Evolutionary conservation across 2,329 filamentous ascomycete genomes (phyloP).

Genomic region (Colletotrichum spaethianum): DNA sequence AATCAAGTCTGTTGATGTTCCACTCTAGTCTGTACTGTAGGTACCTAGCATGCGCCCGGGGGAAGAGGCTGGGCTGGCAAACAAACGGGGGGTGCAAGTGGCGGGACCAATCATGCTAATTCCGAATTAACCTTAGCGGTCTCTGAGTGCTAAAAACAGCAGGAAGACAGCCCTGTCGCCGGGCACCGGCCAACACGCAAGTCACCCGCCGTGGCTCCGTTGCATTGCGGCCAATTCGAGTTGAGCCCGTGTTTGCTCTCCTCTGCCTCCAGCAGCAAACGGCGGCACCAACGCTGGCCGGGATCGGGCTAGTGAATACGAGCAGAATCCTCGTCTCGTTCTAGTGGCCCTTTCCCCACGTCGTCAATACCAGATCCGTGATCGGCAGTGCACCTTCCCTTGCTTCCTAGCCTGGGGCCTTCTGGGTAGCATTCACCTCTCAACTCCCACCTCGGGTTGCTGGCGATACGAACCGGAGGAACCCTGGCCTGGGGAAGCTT

Average conservation of each 20-base stretch:
- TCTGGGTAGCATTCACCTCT: not conserved
- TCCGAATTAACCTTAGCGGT: constrained; percentile 4
- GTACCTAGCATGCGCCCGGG: constrained; percentile 3
- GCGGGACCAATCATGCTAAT: constrained; percentile 10
- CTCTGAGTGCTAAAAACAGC: constrained; percentile 34
- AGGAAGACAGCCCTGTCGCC: constrained; percentile 18
- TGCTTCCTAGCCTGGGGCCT: constrained; percentile 8
- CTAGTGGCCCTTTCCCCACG: constrained; percentile 26
- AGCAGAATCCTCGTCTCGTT: constrained; percentile 24
- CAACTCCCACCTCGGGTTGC: constrained; percentile 14
- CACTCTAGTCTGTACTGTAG: not conserved
- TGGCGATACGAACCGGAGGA: constrained; percentile 34
- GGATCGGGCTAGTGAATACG: constrained; percentile 34
- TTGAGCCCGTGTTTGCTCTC: constrained; percentile 10
- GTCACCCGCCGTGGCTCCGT: not conserved
- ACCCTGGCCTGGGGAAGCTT: constrained; percentile 11
- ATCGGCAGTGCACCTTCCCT: constrained; percentile 30
- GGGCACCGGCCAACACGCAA: not conserved
- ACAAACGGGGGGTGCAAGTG: constrained; percentile 8
- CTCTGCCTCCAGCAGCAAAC: not conserved
- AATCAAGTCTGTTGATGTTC: not conserved
- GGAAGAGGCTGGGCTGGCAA: constrained; percentile 31
- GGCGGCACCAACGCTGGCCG: not conserved
- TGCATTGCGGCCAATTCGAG: constrained; percentile 17
- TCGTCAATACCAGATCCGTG: constrained; percentile 32